phyloP scores from a whole-genome alignment of 768 basidiomycete genomes.

The Hortiboletus campestris region DNA sequence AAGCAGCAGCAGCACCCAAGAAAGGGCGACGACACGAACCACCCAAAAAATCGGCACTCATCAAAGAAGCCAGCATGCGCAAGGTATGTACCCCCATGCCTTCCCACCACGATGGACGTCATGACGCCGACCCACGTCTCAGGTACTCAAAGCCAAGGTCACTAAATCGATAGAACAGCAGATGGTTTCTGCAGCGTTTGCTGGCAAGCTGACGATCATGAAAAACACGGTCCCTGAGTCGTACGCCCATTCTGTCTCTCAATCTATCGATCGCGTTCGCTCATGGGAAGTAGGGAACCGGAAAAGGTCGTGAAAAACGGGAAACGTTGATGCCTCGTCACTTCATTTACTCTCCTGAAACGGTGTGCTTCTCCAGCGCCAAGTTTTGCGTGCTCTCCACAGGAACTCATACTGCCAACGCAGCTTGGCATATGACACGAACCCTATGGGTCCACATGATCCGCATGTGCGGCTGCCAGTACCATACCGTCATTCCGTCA shows the following conservation, averaged over 20 bases:
- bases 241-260: conserved; percentile 17
- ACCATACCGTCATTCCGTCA: background rate
- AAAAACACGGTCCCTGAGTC: conserved; percentile 49
- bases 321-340: conserved; percentile 17
- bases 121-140: background rate
- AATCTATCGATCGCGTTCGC: background rate
- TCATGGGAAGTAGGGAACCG: conserved; percentile 18
- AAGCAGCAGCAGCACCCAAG: conserved; percentile 68
- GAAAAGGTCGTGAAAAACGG: conserved; percentile 15
- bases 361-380: background rate
- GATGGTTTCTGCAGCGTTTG: conserved; percentile 85
- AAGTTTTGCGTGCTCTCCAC: background rate
- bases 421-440: background rate
- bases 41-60: conserved; percentile 73
- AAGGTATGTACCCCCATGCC: conserved; percentile 46
- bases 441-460: background rate
- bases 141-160: conserved; percentile 89
- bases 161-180: conserved; percentile 89
- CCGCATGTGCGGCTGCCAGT: background rate
- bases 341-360: background rate
- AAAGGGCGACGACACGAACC: conserved; percentile 78
- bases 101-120: background rate
- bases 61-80: conserved; percentile 76
- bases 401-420: conserved; percentile 5
- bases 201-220: conserved; percentile 92